Conservation (phyloP, 2,329 filamentous ascomycete species). For the Phyllosticta citrichinensis region DNA sequence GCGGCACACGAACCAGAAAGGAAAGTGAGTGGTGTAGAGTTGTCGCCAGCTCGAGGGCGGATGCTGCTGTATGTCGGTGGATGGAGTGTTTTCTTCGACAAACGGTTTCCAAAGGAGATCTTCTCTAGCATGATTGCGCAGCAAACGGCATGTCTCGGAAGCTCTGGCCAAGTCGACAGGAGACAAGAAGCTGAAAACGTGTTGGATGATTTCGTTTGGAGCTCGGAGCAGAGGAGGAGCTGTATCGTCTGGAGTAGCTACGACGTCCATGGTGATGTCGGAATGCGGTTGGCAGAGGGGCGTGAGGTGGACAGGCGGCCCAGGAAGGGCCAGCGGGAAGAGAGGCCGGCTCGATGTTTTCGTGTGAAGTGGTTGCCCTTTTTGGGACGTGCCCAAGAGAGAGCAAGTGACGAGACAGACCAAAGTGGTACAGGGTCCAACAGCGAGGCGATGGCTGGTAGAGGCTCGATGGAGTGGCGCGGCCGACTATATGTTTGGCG, state of each 20-base stretch:
- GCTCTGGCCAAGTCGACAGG: conserved; percentile 53
- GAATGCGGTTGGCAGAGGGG: neutral
- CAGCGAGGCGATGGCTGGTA: neutral
- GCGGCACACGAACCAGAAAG: conserved; percentile 73
- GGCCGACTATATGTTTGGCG: neutral
- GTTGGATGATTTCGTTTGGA: conserved; percentile 64
- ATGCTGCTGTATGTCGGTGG: conserved; percentile 30
- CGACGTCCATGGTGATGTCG: neutral
- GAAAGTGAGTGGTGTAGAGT: conserved; percentile 64
- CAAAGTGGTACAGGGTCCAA: neutral
- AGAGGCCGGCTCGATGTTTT: neutral
- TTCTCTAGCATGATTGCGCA: conserved; percentile 49
- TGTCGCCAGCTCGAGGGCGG: conserved; percentile 57
- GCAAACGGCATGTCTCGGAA: conserved; percentile 50
- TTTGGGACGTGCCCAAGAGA: neutral
- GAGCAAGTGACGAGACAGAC: neutral
- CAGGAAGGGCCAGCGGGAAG: neutral
- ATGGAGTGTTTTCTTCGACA: conserved; percentile 58
- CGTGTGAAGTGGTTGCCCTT: neutral
- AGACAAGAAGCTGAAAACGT: conserved; percentile 58
- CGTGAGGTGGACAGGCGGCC: neutral
- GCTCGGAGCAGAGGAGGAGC: conserved; percentile 43
- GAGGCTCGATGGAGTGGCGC: neutral
- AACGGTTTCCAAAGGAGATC: conserved; percentile 64
- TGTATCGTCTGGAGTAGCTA: neutral